A percentile compares a stretch with the other conserved stretches of the same genome.
Evolutionary conservation across 768 basidiomycete genomes (phyloP).

Genomic region (Panaeolus papilionaceus): DNA sequence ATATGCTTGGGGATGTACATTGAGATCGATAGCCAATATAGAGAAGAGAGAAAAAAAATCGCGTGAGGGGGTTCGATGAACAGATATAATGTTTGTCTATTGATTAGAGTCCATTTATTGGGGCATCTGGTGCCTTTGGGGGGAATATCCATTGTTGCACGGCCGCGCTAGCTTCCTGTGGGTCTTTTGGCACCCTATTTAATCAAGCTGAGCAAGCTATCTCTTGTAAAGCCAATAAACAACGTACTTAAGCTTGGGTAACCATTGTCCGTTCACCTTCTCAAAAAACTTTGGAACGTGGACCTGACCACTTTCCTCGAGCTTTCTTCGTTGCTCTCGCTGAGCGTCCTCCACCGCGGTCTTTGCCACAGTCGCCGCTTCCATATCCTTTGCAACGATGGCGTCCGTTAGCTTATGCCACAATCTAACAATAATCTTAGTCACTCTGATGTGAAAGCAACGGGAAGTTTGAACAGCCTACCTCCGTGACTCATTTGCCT

Average conservation of each 20-base stretch:
- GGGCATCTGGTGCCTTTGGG: slow-evolving; percentile 12
- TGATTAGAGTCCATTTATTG: not conserved
- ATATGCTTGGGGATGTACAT: slow-evolving; percentile 12
- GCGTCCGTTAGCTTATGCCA: slow-evolving; percentile 89
- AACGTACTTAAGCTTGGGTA: slow-evolving; percentile 76
- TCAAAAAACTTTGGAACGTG: slow-evolving; percentile 87
- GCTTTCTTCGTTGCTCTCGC: slow-evolving; percentile 74
- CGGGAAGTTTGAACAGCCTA: slow-evolving; percentile 37
- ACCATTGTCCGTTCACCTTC: slow-evolving; percentile 77
- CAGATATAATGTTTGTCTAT: not conserved
- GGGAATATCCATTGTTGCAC: slow-evolving; percentile 86
- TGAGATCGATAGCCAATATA: not conserved
- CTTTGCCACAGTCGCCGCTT: slow-evolving; percentile 91
- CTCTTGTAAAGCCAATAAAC: slow-evolving; percentile 19
- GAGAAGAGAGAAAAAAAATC: not conserved
- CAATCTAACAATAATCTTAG: slow-evolving; percentile 48
- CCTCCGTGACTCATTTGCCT: slow-evolving; percentile 89
- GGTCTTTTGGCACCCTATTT: slow-evolving; percentile 74
- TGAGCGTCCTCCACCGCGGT: slow-evolving; percentile 90
- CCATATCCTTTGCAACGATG: slow-evolving; percentile 90
- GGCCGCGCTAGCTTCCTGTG: slow-evolving; percentile 64
- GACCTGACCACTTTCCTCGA: slow-evolving; percentile 75
- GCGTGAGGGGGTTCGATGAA: not conserved
- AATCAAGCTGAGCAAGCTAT: not conserved
- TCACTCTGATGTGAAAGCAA: slow-evolving; percentile 8